Evolutionary conservation across 225 moss, liverwort and hornwort genomes (phyloP).

Genomic region (Lunularia cruciata): DNA sequence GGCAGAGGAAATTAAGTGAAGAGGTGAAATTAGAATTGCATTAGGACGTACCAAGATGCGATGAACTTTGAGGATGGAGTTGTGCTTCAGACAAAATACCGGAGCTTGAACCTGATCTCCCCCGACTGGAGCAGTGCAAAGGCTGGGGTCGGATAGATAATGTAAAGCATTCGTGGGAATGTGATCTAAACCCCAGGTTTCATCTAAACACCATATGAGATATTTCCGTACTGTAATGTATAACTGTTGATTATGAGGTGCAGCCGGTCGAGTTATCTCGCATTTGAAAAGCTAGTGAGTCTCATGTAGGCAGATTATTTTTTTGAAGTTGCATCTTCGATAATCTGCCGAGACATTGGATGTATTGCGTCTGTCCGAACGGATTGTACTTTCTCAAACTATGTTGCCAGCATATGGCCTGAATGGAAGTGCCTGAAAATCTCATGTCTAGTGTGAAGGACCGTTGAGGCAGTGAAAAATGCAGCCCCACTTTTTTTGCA

Average conservation of each 20-base stretch:
- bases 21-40: background rate
- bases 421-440: no score
- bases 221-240: slow-evolving; percentile 8
- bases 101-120: slow-evolving; percentile 7
- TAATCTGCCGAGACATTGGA: background rate
- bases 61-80: background rate
- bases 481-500: no score
- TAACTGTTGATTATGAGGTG: slow-evolving; percentile 9
- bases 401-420: no score
- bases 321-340: background rate
- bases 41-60: background rate
- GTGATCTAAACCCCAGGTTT: background rate
- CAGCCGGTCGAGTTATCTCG: background rate
- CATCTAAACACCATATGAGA: background rate
- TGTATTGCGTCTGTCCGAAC: slow-evolving; percentile 5
- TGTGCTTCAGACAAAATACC: background rate
- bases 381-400: no score
- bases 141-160: background rate
- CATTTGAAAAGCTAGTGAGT: slow-evolving; percentile 3
- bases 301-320: background rate
- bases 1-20: background rate
- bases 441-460: no score
- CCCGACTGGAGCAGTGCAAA: slow-evolving; percentile 3
- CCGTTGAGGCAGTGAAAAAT: no score
- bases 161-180: background rate